Conservation (phyloP, 2,329 filamentous ascomycete species). For the Colletotrichum gloeosporioides region DNA sequence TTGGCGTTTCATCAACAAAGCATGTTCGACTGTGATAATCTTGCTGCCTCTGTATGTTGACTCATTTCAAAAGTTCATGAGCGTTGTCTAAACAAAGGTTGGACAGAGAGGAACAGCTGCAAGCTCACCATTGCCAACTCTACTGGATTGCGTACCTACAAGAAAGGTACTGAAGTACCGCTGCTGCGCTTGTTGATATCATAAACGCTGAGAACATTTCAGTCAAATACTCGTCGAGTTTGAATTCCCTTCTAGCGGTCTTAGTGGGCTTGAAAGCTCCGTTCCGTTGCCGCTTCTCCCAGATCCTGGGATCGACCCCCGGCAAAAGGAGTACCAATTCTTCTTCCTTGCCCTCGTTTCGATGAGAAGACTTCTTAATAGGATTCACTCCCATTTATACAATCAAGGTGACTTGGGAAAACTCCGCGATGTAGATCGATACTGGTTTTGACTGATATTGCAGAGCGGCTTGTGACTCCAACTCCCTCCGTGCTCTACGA, state of each 20-base stretch:
- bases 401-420: neutral
- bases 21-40: neutral
- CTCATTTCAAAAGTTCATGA: neutral
- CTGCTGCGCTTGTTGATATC: neutral
- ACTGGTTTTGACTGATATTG: neutral
- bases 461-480: neutral
- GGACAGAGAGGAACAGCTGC: neutral
- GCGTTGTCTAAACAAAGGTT: neutral
- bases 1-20: neutral
- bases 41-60: neutral
- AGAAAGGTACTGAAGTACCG: neutral
- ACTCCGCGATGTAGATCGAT: neutral
- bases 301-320: neutral
- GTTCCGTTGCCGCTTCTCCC: neutral
- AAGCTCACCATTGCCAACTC: neutral
- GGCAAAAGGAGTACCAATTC: neutral
- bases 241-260: neutral
- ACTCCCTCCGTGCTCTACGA: neutral
- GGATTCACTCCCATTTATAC: neutral
- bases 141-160: neutral
- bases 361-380: neutral
- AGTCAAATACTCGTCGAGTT: neutral
- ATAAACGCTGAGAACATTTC: neutral
- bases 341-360: neutral
- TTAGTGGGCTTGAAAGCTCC: neutral